Conservation (phyloP, 352 stramenopile species). For the Phytophthora colocasiae region DNA sequence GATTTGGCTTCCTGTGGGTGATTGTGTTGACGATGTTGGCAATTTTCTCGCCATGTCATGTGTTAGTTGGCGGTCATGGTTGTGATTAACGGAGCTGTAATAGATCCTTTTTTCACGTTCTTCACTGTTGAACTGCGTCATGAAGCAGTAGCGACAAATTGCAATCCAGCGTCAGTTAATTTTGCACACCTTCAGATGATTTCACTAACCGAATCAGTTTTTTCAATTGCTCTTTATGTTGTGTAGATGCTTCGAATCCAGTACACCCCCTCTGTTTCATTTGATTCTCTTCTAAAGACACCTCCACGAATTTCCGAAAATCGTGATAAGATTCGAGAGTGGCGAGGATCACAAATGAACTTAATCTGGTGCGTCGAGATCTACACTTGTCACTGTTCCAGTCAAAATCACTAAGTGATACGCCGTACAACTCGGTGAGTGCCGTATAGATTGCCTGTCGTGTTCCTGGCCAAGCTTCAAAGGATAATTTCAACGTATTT, state of each 20-base stretch:
- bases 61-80: constrained; percentile 68
- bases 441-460: constrained; percentile 7
- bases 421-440: constrained; percentile 26
- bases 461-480: constrained; percentile 19
- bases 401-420: constrained; percentile 6
- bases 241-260: constrained; percentile 6
- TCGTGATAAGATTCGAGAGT: neutral
- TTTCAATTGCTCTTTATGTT: constrained; percentile 57
- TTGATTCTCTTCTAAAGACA: neutral
- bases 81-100: constrained; percentile 35
- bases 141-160: neutral
- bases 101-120: neutral
- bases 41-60: constrained; percentile 65
- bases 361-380: constrained; percentile 5
- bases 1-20: constrained; percentile 72
- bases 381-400: neutral
- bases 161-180: neutral
- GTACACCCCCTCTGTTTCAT: neutral
- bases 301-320: constrained; percentile 9
- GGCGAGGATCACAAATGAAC: constrained; percentile 27
- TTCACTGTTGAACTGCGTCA: too few species aligned
- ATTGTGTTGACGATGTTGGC: constrained; percentile 67
- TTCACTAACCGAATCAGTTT: constrained; percentile 1
- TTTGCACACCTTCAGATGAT: neutral
- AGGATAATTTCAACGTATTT: constrained; percentile 6